Evolutionary conservation across 2,329 filamentous ascomycete genomes (phyloP).

Genomic region (Fusarium verrucosum): DNA sequence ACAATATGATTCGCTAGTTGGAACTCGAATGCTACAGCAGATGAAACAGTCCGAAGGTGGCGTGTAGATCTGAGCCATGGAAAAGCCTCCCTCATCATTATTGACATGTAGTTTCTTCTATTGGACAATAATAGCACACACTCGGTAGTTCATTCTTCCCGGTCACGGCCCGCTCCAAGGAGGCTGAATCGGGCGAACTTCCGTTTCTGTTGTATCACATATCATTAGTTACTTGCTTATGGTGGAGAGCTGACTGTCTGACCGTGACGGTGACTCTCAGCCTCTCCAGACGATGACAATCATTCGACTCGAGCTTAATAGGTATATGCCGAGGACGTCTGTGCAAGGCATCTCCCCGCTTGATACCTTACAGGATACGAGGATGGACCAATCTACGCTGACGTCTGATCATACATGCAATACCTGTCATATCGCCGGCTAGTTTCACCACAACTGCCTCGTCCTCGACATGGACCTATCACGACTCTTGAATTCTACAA

Average conservation of each 20-base stretch:
- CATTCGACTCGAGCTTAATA: conserved; percentile 1
- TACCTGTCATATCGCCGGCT: conserved; percentile 3
- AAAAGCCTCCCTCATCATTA: conserved; percentile 25
- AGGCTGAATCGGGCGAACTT: conserved; percentile 18
- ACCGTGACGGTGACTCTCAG: not conserved
- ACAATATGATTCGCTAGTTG: conserved; percentile 31
- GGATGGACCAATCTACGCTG: conserved; percentile 5
- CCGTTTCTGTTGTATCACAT: conserved; percentile 20
- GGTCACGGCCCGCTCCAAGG: conserved; percentile 18
- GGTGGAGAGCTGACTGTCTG: conserved; percentile 16
- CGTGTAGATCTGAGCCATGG: conserved; percentile 31
- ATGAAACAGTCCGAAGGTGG: conserved; percentile 27
- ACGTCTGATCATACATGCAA: conserved; percentile 4
- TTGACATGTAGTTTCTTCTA: conserved; percentile 2
- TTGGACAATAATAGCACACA: conserved; percentile 14
- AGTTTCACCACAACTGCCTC: conserved; percentile 31
- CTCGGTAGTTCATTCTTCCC: conserved; percentile 25
- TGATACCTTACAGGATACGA: not conserved
- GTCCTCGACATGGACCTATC: conserved; percentile 24
- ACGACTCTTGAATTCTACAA: conserved; percentile 14
- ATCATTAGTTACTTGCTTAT: conserved; percentile 2
- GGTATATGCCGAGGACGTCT: conserved; percentile 12
- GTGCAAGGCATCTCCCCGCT: not conserved
- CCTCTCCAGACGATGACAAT: not conserved
- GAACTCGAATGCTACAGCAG: conserved; percentile 24